Conservation (phyloP, 257 asterid genomes). For the Nyctanthes arbortristis region DNA sequence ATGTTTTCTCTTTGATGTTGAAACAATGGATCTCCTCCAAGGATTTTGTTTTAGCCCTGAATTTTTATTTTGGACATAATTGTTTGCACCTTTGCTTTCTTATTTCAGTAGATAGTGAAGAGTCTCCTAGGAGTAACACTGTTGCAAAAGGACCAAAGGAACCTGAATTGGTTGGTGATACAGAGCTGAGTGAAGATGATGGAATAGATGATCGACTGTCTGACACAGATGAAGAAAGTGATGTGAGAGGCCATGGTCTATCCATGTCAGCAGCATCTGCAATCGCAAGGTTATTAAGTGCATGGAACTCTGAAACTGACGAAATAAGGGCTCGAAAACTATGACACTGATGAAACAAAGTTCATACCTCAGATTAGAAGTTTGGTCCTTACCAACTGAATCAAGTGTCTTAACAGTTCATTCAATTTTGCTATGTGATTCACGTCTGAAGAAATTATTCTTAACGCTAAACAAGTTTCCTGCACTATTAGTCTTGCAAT, state of each 20-base stretch:
- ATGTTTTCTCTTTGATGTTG: conserved; percentile 10
- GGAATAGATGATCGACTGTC: conserved; percentile 43
- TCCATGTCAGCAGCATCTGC: conserved; percentile 35
- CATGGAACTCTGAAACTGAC: too few species aligned
- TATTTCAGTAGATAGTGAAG: conserved; percentile 42
- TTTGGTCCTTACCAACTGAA: too few species aligned
- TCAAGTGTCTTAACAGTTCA: not conserved
- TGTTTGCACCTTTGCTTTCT: not conserved
- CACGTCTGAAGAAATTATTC: not conserved
- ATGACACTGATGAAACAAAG: not conserved
- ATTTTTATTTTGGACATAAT: not conserved
- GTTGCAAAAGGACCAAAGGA: conserved; percentile 28
- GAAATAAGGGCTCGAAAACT: not conserved
- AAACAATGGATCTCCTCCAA: not conserved
- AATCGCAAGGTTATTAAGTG: conserved; percentile 64
- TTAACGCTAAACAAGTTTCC: not conserved
- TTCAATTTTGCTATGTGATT: not conserved
- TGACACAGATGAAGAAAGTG: conserved; percentile 66
- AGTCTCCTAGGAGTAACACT: conserved; percentile 30
- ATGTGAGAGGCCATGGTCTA: conserved; percentile 30
- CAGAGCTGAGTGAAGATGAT: conserved; percentile 41
- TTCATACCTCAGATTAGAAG: too few species aligned
- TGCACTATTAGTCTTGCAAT: not conserved
- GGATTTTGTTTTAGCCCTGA: not conserved
- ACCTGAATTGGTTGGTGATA: conserved; percentile 21